A percentile compares a stretch with the other conserved stretches of the same genome.
These are phyloP conservation scores for Aspergillus piperis DNA, from an alignment of 2,329 filamentous ascomycete genomes.

Conservation along the genomic window DNA sequence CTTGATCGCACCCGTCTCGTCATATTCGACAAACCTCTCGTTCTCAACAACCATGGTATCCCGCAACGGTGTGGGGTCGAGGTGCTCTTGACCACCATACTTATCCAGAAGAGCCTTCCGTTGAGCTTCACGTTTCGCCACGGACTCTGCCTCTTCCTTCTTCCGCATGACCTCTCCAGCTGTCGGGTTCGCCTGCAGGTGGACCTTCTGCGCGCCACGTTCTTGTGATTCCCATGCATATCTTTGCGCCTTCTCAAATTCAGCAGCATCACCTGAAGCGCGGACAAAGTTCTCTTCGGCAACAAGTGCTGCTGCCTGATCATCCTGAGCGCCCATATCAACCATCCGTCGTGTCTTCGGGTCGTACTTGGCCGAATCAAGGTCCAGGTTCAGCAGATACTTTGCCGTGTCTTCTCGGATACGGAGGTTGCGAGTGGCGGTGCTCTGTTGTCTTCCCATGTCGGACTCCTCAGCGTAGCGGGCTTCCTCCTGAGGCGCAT, in stretches of 20 bases:
- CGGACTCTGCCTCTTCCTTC: conserved; percentile 73
- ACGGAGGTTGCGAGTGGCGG: conserved; percentile 83
- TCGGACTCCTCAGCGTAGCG: conserved; percentile 91
- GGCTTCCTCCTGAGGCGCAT: conserved; percentile 48
- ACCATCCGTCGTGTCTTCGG: conserved; percentile 93
- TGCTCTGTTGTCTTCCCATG: conserved; percentile 92
- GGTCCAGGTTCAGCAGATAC: conserved; percentile 89
- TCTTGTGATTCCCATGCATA: conserved; percentile 98
- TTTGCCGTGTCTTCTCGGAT: conserved; percentile 97
- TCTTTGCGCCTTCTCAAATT: conserved; percentile 84
- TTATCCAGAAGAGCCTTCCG: conserved; percentile 74
- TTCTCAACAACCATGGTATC: conserved; percentile 73
- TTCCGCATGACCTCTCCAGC: conserved; percentile 82
- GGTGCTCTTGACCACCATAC: conserved; percentile 71
- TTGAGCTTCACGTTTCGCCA: conserved; percentile 66
- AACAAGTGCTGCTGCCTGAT: conserved; percentile 78
- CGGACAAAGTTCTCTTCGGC: conserved; percentile 92
- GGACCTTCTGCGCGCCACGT: conserved; percentile 73
- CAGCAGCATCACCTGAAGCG: conserved; percentile 84
- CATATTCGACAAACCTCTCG: conserved; percentile 90
- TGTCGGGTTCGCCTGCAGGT: conserved; percentile 95
- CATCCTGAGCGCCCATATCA: conserved; percentile 75
- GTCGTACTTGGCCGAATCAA: conserved; percentile 96
- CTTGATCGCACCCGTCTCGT: conserved; percentile 85
- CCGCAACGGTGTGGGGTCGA: conserved; percentile 63